These are phyloP conservation scores for Coemansia sp. DNA, from an alignment of 192 early-diverging fungal genomes.

Conservation along the genomic window DNA sequence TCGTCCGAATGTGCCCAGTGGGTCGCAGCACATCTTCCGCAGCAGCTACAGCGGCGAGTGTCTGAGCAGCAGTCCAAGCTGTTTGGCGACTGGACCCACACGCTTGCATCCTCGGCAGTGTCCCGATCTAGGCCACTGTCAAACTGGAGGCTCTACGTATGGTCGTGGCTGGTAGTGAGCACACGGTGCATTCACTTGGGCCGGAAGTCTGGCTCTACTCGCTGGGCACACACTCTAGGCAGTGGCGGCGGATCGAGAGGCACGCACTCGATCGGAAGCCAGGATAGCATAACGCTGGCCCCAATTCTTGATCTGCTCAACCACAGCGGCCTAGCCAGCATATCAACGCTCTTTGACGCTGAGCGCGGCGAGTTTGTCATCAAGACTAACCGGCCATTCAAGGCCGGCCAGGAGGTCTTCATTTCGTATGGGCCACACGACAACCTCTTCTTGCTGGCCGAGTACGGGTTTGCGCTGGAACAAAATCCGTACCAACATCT, in stretches of 20 bases:
- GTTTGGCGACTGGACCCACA: slow-evolving; percentile 24
- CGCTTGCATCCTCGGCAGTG: not conserved
- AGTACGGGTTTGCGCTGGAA: slow-evolving; percentile 43
- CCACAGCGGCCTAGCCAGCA: slow-evolving; percentile 60
- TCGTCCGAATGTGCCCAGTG: slow-evolving; percentile 4
- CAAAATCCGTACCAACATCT: slow-evolving; percentile 37
- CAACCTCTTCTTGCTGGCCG: slow-evolving; percentile 44
- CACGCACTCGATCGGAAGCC: not conserved
- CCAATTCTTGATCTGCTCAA: slow-evolving; percentile 76
- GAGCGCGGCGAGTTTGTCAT: slow-evolving; percentile 58
- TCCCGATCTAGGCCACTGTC: not conserved
- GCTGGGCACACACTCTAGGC: not conserved
- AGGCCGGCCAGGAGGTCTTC: slow-evolving; percentile 59
- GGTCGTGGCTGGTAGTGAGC: slow-evolving; percentile 47
- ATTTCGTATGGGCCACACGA: slow-evolving; percentile 50
- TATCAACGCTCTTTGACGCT: slow-evolving; percentile 32
- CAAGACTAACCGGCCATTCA: slow-evolving; percentile 57
- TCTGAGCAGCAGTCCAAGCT: slow-evolving; percentile 24
- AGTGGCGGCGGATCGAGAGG: not conserved
- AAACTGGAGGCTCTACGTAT: slow-evolving; percentile 33
- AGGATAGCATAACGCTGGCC: slow-evolving; percentile 66
- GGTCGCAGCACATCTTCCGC: slow-evolving; percentile 29
- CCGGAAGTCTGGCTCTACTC: not conserved
- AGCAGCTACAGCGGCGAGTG: slow-evolving; percentile 7
- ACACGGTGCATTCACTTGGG: slow-evolving; percentile 51